phyloP scores from a whole-genome alignment of 345 rosid genomes.

The Cochlearia excelsa region DNA sequence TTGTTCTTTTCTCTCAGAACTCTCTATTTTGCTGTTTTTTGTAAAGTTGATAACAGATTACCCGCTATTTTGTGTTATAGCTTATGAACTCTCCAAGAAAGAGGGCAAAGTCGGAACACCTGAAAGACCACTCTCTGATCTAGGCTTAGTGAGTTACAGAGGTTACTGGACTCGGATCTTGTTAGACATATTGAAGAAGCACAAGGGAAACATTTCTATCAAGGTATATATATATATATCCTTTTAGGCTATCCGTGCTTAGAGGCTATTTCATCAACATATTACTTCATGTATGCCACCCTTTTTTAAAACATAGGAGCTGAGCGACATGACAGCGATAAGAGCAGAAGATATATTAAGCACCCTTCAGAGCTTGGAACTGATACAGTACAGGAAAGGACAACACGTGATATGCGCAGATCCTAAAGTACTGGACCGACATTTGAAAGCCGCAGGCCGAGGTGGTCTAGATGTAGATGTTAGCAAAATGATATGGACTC shows the following conservation, averaged over 20 bases:
- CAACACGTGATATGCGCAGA: constrained; percentile 98
- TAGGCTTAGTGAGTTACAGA: constrained; percentile 91
- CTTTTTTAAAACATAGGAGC: constrained; percentile 51
- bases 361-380: constrained; percentile 92
- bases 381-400: constrained; percentile 97
- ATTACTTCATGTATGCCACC: background rate
- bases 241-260: background rate
- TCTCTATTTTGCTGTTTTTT: constrained; percentile 11
- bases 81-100: constrained; percentile 98
- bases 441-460: constrained; percentile 92
- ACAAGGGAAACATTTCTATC: constrained; percentile 96
- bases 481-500: constrained; percentile 97
- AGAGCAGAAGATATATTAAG: constrained; percentile 90
- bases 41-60: background rate
- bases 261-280: background rate
- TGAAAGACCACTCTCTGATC: constrained; percentile 97
- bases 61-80: constrained; percentile 37
- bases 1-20: constrained; percentile 1
- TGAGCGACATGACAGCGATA: constrained; percentile 98
- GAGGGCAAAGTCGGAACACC: constrained; percentile 99
- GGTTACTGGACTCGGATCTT: constrained; percentile 98
- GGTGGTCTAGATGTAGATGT: constrained; percentile 98
- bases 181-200: constrained; percentile 92
- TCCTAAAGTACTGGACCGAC: constrained; percentile 95
- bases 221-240: constrained; percentile 49